Evolutionary conservation across 805 yeast genomes (phyloP).

Genomic region (Candida berthetii): DNA sequence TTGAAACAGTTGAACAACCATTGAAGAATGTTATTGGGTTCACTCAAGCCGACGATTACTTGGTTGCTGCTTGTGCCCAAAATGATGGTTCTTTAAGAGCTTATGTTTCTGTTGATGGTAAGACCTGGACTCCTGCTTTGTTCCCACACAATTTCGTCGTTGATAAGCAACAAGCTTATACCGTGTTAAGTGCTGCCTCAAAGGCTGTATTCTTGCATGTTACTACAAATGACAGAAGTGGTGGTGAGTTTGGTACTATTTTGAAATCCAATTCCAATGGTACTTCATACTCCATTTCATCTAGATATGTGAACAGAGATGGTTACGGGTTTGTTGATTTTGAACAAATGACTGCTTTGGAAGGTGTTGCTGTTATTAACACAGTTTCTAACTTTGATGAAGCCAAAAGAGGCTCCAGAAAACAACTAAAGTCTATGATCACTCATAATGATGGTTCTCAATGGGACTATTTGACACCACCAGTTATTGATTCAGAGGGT

Average conservation of each 20-base stretch:
- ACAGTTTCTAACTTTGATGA: constrained; percentile 51
- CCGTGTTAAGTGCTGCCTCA: constrained; percentile 68
- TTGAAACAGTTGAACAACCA: constrained; percentile 24
- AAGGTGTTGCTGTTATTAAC: constrained; percentile 79
- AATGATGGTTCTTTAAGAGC: constrained; percentile 55
- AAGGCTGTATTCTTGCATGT: constrained; percentile 79
- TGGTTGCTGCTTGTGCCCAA: constrained; percentile 61
- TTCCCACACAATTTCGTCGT: constrained; percentile 66
- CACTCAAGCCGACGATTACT: constrained; percentile 63
- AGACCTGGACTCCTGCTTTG: constrained; percentile 65
- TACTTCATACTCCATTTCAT: constrained; percentile 68
- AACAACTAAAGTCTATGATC: constrained; percentile 63
- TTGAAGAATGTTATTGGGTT: constrained; percentile 65
- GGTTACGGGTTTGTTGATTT: constrained; percentile 76
- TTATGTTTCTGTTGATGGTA: constrained; percentile 74
- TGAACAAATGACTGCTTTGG: constrained; percentile 76
- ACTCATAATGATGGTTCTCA: constrained; percentile 90
- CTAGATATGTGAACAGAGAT: constrained; percentile 72
- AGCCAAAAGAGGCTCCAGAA: constrained; percentile 37
- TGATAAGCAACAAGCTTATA: constrained; percentile 63
- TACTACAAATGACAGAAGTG: constrained; percentile 48
- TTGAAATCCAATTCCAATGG: constrained; percentile 91
- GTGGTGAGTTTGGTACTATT: constrained; percentile 66
- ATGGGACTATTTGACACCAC: constrained; percentile 73
- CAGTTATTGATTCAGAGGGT: constrained; percentile 56